Conservation (phyloP, 805 yeast genomes). For the Pichia cephalocereana region DNA sequence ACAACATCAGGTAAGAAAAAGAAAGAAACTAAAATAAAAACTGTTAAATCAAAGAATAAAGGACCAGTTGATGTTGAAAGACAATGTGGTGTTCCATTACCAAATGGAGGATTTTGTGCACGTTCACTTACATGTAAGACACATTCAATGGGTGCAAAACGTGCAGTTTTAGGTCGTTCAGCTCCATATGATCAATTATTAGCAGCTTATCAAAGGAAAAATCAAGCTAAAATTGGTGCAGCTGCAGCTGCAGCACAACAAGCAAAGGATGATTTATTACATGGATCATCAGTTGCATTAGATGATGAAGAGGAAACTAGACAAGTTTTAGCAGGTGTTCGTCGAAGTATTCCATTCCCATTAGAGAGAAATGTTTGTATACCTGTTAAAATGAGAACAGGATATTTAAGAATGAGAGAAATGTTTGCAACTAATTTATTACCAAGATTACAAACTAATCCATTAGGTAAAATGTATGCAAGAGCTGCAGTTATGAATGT, state of each 20-base stretch:
- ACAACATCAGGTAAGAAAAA: conserved; percentile 11
- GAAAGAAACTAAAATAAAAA: conserved; percentile 26
- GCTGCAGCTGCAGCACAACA: conserved; percentile 74
- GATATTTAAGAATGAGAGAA: conserved; percentile 82
- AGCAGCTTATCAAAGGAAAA: conserved; percentile 84
- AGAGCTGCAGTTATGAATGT: conserved; percentile 68
- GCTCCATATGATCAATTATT: conserved; percentile 84
- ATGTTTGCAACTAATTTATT: conserved; percentile 83
- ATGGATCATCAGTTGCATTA: conserved; percentile 38
- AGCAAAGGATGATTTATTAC: conserved; percentile 56
- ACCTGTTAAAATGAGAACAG: conserved; percentile 62
- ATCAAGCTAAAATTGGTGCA: conserved; percentile 84
- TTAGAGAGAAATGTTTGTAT: conserved; percentile 64
- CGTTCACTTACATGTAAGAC: conserved; percentile 94
- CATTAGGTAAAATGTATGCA: conserved; percentile 72
- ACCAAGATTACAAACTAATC: conserved; percentile 48
- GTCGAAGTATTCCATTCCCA: conserved; percentile 73
- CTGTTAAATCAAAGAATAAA: conserved; percentile 41
- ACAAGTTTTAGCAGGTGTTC: conserved; percentile 82
- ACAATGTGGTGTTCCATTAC: conserved; percentile 93
- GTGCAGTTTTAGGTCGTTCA: conserved; percentile 89
- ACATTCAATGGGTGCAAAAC: conserved; percentile 96
- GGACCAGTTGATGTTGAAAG: conserved; percentile 86
- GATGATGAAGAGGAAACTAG: conserved; percentile 92
- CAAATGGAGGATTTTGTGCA: conserved; percentile 94